Base-by-base conservation (phyloP, 352 stramenopile genomes). In the Plasmopara halstedii region DNA sequence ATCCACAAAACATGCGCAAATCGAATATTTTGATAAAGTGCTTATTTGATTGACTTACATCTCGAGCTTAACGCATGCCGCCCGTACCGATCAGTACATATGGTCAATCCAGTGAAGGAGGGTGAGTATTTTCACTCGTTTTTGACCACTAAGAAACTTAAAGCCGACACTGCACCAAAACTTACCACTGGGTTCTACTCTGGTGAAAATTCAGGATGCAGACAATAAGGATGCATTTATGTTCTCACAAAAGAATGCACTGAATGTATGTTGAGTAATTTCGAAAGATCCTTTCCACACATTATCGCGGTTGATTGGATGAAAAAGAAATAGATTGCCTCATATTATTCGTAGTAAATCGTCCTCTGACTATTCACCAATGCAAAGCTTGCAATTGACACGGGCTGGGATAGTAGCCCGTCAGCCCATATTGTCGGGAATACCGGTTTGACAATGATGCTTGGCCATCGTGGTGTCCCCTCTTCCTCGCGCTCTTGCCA, bases 401-500 rank as follows among this genome's bases (percentile, higher is more conserved):
- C 53, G 41, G n/a, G n/a, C n/a, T n/a, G n/a, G n/a, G n/a, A n/a
- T n/a, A 53, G 35, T 42, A 46, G 46, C 41, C 37, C 42, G 27
- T 26, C 31, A 41, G 29, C 40, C 49, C 58, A 42, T 58, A 60
- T 56, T 53, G 43, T 27, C 19, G 7, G 17, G 42, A 42, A 56
- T 59, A 52, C 41, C 47, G 47, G 47, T 57, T 55, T 22, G 21
- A 31, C 35, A 35, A 38, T 45, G 42, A 53, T 51, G 56, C 50
- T 43, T 58, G 53, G 48, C 29, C 54, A 43, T 34, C 34, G 37
- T 29, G 36, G 15, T 20, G 36, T 9, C 37, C 39, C 38, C 50
- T 18, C 33, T 53, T 50, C 44, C 57, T 64, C 46, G 31, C 37
- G 26, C 45, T 43, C 31, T 56, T 27, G 20, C 48, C 64, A 73